A percentile compares a stretch with the other conserved stretches of the same genome.
phyloP scores from a whole-genome alignment of 2,329 filamentous ascomycete species.

The Penicillium sp. region DNA sequence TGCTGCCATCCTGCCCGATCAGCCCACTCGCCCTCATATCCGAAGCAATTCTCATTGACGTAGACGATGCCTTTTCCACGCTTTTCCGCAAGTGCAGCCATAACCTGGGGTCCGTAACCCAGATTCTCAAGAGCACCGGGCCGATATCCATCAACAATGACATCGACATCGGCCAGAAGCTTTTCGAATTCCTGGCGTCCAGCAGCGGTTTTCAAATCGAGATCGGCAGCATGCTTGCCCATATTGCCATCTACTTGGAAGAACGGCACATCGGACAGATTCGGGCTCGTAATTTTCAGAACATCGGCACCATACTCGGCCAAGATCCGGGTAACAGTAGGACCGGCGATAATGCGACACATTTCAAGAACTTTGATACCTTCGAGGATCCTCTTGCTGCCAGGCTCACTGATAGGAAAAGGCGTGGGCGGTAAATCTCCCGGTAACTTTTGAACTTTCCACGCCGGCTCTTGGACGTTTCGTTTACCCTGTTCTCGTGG shows the following conservation, averaged over 20 bases:
- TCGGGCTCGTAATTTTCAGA: constrained; percentile 63
- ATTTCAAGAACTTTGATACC: constrained; percentile 70
- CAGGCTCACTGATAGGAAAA: constrained; percentile 27
- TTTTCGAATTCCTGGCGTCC: constrained; percentile 54
- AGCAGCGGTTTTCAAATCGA: constrained; percentile 54
- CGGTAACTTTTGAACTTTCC: constrained; percentile 29
- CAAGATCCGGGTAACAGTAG: constrained; percentile 63
- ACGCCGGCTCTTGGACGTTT: constrained; percentile 32
- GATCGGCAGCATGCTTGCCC: constrained; percentile 61
- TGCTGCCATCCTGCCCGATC: constrained; percentile 64
- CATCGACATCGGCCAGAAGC: constrained; percentile 57
- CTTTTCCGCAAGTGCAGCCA: constrained; percentile 49
- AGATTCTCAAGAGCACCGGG: constrained; percentile 59
- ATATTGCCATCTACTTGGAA: constrained; percentile 69
- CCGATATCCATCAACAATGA: constrained; percentile 65
- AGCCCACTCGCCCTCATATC: constrained; percentile 59
- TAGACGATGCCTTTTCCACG: constrained; percentile 62
- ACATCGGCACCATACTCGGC: constrained; percentile 72
- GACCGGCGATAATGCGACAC: constrained; percentile 69
- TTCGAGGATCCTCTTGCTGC: constrained; percentile 36
- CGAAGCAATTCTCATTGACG: constrained; percentile 69
- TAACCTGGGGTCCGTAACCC: constrained; percentile 55
- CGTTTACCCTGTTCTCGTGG: constrained; percentile 22
- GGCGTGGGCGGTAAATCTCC: constrained; percentile 25
- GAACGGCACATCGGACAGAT: constrained; percentile 64